These are phyloP conservation scores for Eremochloa ophiuroides DNA, from an alignment of 176 grass and related monocot genomes.

Conservation along the genomic window DNA sequence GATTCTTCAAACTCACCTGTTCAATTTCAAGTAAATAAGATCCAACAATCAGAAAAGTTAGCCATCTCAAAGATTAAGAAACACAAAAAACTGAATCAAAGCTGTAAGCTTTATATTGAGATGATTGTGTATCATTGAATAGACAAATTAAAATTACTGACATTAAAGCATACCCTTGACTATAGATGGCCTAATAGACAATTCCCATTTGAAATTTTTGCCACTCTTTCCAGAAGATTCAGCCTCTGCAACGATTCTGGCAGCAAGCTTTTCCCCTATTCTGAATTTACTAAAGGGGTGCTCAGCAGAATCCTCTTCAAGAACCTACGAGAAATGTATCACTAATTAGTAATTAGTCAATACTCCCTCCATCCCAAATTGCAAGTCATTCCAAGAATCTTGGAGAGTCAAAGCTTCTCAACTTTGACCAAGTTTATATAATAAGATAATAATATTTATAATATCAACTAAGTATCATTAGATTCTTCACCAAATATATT, in stretches of 20 bases:
- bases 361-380: too few relatives aligned
- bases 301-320: constrained; percentile 54
- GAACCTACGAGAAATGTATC: constrained; percentile 43
- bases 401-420: too few relatives aligned
- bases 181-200: constrained; percentile 81
- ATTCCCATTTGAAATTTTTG: constrained; percentile 67
- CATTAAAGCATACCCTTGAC: constrained; percentile 41
- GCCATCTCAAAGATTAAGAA: constrained; percentile 13
- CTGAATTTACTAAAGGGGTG: constrained; percentile 66
- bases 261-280: constrained; percentile 60
- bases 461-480: too few relatives aligned
- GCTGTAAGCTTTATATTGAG: background rate
- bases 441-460: too few relatives aligned
- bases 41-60: constrained; percentile 3
- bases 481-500: too few relatives aligned
- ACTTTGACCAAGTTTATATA: too few relatives aligned
- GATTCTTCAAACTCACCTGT: constrained; percentile 39
- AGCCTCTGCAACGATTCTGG: constrained; percentile 63
- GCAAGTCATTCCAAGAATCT: too few relatives aligned
- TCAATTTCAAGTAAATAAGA: constrained; percentile 17
- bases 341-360: constrained; percentile 26
- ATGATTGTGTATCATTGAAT: background rate
- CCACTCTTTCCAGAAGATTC: constrained; percentile 50
- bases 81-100: constrained; percentile 23
- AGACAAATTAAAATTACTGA: background rate